These are phyloP conservation scores for Mucor ambiguus DNA, from an alignment of 371 early-diverging fungal genomes.

Conservation along the genomic window DNA sequence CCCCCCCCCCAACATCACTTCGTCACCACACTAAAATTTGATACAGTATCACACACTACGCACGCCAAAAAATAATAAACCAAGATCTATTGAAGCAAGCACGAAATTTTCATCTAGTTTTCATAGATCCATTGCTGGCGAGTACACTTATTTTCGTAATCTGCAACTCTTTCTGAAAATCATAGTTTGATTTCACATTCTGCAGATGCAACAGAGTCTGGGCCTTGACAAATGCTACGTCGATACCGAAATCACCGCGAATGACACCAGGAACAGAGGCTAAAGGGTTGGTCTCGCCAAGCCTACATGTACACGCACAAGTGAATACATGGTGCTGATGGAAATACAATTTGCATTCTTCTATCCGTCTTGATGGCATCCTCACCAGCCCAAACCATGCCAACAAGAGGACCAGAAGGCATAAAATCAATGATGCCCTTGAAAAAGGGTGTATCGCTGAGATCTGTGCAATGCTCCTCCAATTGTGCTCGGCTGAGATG, in stretches of 20 bases:
- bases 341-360: slow-evolving; percentile 56
- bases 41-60: no score
- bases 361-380: slow-evolving; percentile 96
- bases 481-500: slow-evolving; percentile 77
- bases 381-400: slow-evolving; percentile 96
- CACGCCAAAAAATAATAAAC: no score
- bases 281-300: slow-evolving; percentile 95
- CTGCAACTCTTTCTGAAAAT: slow-evolving; percentile 66
- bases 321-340: no score
- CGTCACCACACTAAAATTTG: no score
- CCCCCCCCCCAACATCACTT: no score
- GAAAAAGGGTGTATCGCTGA: slow-evolving; percentile 95
- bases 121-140: neutral
- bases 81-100: neutral
- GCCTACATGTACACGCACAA: slow-evolving; percentile 7
- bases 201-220: slow-evolving; percentile 96
- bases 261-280: slow-evolving; percentile 97
- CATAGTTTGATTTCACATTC: slow-evolving; percentile 97
- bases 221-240: slow-evolving; percentile 98
- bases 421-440: slow-evolving; percentile 87
- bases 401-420: slow-evolving; percentile 88
- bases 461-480: slow-evolving; percentile 96
- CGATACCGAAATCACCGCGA: slow-evolving; percentile 97
- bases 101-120: neutral
- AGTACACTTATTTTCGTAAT: neutral